Conservation (phyloP, 1,284 basidiomycete species). For the Pseudozyma sp. region DNA sequence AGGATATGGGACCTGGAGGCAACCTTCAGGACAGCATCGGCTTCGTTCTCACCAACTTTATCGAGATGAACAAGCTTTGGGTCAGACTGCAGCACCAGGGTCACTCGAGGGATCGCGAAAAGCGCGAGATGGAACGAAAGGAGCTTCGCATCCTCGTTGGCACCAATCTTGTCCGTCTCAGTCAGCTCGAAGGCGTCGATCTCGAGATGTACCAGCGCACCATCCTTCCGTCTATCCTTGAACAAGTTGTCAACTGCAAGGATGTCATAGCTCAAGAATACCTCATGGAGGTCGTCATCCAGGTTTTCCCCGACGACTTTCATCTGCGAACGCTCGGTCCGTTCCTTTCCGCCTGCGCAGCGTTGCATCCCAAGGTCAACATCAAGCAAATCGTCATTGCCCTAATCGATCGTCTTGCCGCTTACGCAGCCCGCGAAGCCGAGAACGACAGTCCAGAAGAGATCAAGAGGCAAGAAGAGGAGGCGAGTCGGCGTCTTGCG, state of each 20-base stretch:
- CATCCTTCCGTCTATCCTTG: conserved; percentile 66
- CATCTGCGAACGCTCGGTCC: conserved; percentile 65
- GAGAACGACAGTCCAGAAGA: conserved; percentile 67
- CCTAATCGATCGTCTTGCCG: conserved; percentile 66
- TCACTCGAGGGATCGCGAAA: conserved; percentile 67
- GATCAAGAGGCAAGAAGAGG: conserved; percentile 64
- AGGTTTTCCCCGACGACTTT: conserved; percentile 69
- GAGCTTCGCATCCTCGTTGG: conserved; percentile 68
- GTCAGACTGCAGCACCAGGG: conserved; percentile 68
- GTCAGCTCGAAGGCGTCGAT: conserved; percentile 67
- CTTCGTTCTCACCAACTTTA: conserved; percentile 68
- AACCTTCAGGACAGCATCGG: conserved; percentile 66
- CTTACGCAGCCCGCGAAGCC: conserved; percentile 66
- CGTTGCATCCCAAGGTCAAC: conserved; percentile 68
- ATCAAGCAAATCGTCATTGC: conserved; percentile 68
- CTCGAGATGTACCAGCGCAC: conserved; percentile 64
- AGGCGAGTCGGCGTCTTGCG: conserved; percentile 58
- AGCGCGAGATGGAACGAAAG: conserved; percentile 65
- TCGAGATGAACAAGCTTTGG: conserved; percentile 69
- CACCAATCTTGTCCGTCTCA: conserved; percentile 68
- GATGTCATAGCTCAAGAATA: conserved; percentile 69
- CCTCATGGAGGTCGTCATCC: conserved; percentile 69
- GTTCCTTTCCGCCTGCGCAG: conserved; percentile 66
- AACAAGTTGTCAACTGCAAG: conserved; percentile 68
- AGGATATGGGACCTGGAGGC: conserved; percentile 61